Evolutionary conservation across 1,284 basidiomycete species (phyloP), one percentile per base, ranked within the genome.

Genomic region (Taiwanofungus camphoratus): DNA sequence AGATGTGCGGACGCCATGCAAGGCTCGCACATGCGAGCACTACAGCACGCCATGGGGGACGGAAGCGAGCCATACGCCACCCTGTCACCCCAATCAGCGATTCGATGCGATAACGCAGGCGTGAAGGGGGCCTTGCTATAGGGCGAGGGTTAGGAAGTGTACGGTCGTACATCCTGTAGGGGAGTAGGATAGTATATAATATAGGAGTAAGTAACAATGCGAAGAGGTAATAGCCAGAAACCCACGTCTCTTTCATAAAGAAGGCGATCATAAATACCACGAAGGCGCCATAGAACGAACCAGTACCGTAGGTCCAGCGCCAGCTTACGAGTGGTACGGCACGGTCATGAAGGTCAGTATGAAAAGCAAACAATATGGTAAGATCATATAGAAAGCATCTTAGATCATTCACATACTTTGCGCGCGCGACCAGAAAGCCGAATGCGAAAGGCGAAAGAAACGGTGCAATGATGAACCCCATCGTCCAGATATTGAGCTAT

Each of bases 271-370:
- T 52, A 3, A 68, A 31, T 5, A 86, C 67, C 5, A 87, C 78
- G 11, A 82, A 46, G 0, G 60, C 61, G 23, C 67, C 65, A 53
- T 84, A 87, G 3, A 85, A 71, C 27, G 70, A 74, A 2, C 76
- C 83, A 36, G 79, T 75, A 5, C 80, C 82, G 50, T 86, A 87
- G 3, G 82, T 71, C 83, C 84, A 88, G 33, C 82, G 65, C 79
- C 80, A 86, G 40, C 70, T 78, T n/a, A n/a, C n/a, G n/a, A n/a
- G n/a, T n/a, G n/a, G n/a, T n/a, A n/a, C n/a, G n/a, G n/a, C n/a
- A n/a, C n/a, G n/a, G n/a, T n/a, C n/a, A n/a, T 23, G 9, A 34
- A 16, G 24, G 41, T 16, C 3, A 32, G 16, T 36, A 26, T 5
- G 16, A 16, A 32, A 33, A 20, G 3, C 9, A n/a, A 4, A 4